These are phyloP conservation scores for Kwoniella bestiolae DNA, from an alignment of 768 basidiomycete species.

Conservation along the genomic window DNA sequence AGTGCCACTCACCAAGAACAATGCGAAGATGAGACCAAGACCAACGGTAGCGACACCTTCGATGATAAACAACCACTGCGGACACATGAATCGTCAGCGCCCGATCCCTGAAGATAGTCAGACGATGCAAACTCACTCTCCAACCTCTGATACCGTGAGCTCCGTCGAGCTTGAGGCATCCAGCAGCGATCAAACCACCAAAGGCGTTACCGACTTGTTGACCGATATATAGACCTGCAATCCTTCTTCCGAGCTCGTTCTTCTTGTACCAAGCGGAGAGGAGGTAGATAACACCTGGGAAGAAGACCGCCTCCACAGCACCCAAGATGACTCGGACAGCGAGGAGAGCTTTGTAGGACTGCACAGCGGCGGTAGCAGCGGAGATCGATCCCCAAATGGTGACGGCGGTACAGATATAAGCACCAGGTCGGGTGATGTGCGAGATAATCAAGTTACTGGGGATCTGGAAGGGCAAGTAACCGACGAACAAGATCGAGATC, in stretches of 20 bases:
- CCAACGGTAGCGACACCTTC: constrained; percentile 28
- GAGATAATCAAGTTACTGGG: constrained; percentile 48
- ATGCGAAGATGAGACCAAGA: constrained; percentile 10
- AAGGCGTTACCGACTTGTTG: constrained; percentile 53
- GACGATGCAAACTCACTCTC: constrained; percentile 46
- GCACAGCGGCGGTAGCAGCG: constrained; percentile 38
- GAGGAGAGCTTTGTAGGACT: constrained; percentile 31
- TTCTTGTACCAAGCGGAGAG: constrained; percentile 47
- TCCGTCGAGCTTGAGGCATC: constrained; percentile 35
- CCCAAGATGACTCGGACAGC: constrained; percentile 37
- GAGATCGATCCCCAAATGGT: constrained; percentile 40
- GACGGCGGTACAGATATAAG: constrained; percentile 35
- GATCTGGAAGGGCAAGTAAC: constrained; percentile 39
- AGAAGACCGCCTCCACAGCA: constrained; percentile 39
- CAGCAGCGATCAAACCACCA: constrained; percentile 50
- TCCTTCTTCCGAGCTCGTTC: constrained; percentile 40
- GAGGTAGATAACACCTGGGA: constrained; percentile 49
- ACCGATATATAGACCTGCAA: constrained; percentile 44
- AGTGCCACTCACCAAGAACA: constrained; percentile 13
- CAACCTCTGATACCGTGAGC: constrained; percentile 49
- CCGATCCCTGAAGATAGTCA: no score
- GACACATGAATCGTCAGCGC: no score
- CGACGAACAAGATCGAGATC: constrained; percentile 47
- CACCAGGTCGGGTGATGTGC: constrained; percentile 37
- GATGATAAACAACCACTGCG: constrained; percentile 2